These are phyloP conservation scores for Gloeostereum incarnatum DNA, from an alignment of 768 basidiomycete species.

Conservation along the genomic window DNA sequence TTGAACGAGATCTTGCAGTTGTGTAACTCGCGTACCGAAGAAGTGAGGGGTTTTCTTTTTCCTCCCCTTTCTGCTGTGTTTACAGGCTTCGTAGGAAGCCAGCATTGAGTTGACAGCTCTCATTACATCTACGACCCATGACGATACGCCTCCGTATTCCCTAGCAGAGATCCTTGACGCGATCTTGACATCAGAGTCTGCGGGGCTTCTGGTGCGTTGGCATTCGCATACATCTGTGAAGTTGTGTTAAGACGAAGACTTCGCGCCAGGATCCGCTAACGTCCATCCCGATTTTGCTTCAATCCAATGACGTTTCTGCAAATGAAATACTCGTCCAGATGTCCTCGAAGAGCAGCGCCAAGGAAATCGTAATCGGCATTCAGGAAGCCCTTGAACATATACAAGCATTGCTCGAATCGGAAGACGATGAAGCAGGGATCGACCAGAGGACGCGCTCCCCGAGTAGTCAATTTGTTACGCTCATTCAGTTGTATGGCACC, in stretches of 20 bases:
- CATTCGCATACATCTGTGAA: not conserved
- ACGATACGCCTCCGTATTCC: conserved; percentile 16
- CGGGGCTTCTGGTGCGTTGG: conserved; percentile 14
- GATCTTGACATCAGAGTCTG: conserved; percentile 15
- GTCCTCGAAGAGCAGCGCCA: conserved; percentile 29
- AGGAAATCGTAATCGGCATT: conserved; percentile 35
- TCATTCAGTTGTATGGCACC: conserved; percentile 28
- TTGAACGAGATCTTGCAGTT: too few species aligned
- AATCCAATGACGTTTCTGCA: conserved; percentile 25
- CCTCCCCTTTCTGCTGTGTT: too few species aligned
- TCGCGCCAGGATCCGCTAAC: conserved; percentile 32
- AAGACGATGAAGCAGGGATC: conserved; percentile 16
- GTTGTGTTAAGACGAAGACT: not conserved
- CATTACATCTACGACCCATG: conserved; percentile 24
- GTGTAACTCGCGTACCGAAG: too few species aligned
- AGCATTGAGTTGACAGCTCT: conserved; percentile 22
- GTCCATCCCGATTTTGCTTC: conserved; percentile 28
- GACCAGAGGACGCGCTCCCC: conserved; percentile 12
- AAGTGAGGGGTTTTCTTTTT: too few species aligned
- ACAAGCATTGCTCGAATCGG: conserved; percentile 9
- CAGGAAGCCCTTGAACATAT: conserved; percentile 37
- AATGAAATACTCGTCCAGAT: conserved; percentile 29
- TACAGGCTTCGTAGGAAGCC: conserved; percentile 8
- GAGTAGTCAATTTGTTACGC: conserved; percentile 21
- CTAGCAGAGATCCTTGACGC: conserved; percentile 22